A percentile compares a stretch with the other conserved stretches of the same genome.
These are phyloP conservation scores for Abrus precatorius DNA, from an alignment of 306 rosid species.

Conservation along the genomic window DNA sequence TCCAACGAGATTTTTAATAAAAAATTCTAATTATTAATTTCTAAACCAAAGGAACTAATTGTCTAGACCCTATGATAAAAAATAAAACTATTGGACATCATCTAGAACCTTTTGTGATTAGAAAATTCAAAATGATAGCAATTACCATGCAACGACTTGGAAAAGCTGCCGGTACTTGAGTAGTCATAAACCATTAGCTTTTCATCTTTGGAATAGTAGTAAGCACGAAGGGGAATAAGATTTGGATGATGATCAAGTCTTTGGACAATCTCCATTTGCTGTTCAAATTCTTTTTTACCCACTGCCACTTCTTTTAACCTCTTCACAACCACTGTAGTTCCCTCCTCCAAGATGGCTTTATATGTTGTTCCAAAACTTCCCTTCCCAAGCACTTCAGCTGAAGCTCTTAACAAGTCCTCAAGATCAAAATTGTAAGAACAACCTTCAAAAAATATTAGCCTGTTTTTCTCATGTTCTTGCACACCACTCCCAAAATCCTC, in stretches of 20 bases:
- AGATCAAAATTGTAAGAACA: conserved; percentile 76
- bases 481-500: conserved; percentile 84
- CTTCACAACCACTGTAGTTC: conserved; percentile 76
- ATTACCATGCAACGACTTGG: conserved; percentile 77
- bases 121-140: conserved; percentile 30
- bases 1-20: no score
- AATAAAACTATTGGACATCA: background rate
- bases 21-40: no score
- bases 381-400: conserved; percentile 88
- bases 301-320: conserved; percentile 72
- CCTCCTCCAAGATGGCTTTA: conserved; percentile 82
- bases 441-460: conserved; percentile 68
- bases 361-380: conserved; percentile 87
- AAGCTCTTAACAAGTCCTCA: conserved; percentile 83
- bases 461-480: conserved; percentile 81
- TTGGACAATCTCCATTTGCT: conserved; percentile 73
- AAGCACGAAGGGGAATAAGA: conserved; percentile 73
- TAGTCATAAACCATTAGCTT: conserved; percentile 76
- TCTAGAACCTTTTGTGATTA: conserved; percentile 2
- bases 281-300: conserved; percentile 79
- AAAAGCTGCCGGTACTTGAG: conserved; percentile 63
- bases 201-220: conserved; percentile 85
- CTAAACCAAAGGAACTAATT: no score
- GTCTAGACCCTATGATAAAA: background rate
- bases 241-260: conserved; percentile 71